These are phyloP conservation scores for Xylaria longipes DNA, from an alignment of 495 filamentous ascomycete species.

Conservation along the genomic window DNA sequence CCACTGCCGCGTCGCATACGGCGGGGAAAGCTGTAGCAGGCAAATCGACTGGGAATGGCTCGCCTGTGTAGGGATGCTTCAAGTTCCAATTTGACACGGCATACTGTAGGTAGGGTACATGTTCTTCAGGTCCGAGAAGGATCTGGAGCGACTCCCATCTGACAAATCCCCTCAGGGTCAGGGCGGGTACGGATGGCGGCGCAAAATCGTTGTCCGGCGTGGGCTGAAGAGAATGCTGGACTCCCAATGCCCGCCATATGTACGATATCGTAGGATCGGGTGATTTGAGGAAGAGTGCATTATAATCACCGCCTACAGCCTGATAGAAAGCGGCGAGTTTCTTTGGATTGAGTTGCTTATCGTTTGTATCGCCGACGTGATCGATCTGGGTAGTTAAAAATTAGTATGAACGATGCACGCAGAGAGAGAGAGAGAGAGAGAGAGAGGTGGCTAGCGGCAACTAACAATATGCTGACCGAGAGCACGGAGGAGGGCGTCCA, in stretches of 20 bases:
- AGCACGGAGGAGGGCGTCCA: slow-evolving; percentile 79
- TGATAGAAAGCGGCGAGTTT: slow-evolving; percentile 92
- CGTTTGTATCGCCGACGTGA: slow-evolving; percentile 69
- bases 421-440: slow-evolving; percentile 6
- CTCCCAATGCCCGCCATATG: slow-evolving; percentile 91
- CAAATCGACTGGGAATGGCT: slow-evolving; percentile 76
- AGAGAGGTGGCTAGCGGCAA: neutral
- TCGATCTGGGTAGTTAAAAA: slow-evolving; percentile 51
- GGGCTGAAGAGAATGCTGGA: slow-evolving; percentile 75
- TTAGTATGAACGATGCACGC: slow-evolving; percentile 18
- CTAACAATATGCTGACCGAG: slow-evolving; percentile 85
- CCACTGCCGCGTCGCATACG: slow-evolving; percentile 76
- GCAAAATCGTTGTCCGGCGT: slow-evolving; percentile 74
- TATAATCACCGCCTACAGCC: slow-evolving; percentile 86
- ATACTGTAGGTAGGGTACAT: slow-evolving; percentile 81
- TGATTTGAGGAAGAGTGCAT: slow-evolving; percentile 83
- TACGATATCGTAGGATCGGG: slow-evolving; percentile 77
- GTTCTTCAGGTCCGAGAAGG: slow-evolving; percentile 85
- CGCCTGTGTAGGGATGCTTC: slow-evolving; percentile 70
- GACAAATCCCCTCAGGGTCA: slow-evolving; percentile 84
- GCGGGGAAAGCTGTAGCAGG: slow-evolving; percentile 78
- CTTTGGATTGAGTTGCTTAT: slow-evolving; percentile 71
- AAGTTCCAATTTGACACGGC: slow-evolving; percentile 80
- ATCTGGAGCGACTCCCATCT: slow-evolving; percentile 95
- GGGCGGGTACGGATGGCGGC: slow-evolving; percentile 77